A percentile compares a stretch with the other conserved stretches of the same genome.
phyloP scores from a whole-genome alignment of 2,329 filamentous ascomycete genomes.

The Fusarium coicis region DNA sequence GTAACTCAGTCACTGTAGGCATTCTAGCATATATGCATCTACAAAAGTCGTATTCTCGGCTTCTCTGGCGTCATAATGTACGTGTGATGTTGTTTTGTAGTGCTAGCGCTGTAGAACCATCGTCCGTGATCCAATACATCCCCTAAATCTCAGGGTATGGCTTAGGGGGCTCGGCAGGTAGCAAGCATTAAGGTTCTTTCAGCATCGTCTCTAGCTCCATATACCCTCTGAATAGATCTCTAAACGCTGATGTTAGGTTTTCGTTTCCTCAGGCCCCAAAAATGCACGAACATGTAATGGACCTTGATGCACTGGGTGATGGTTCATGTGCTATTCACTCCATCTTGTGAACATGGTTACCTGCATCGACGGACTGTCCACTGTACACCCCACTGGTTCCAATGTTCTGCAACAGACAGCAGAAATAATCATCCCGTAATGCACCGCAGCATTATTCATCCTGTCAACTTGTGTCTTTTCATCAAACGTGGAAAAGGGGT shows the following conservation, averaged over 20 bases:
- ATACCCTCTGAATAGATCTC: not conserved
- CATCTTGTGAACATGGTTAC: not conserved
- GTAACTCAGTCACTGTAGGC: not conserved
- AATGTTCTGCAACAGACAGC: not conserved
- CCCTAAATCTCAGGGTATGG: slow-evolving; percentile 1
- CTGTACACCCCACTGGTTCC: not conserved
- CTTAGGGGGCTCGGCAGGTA: not conserved
- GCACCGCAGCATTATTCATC: too few relatives aligned
- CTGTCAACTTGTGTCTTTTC: not conserved
- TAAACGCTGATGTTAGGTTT: not conserved
- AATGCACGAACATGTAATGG: not conserved
- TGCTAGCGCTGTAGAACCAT: not conserved
- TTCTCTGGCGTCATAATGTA: not conserved
- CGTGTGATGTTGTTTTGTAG: not conserved
- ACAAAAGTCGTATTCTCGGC: too few relatives aligned
- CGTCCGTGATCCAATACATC: not conserved
- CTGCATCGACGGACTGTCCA: not conserved
- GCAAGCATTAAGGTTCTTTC: slow-evolving; percentile 2
- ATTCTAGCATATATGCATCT: too few relatives aligned
- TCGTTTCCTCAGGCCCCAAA: too few relatives aligned
- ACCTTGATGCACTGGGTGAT: not conserved
- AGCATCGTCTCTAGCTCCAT: not conserved
- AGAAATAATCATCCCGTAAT: not conserved
- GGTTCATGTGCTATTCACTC: not conserved
- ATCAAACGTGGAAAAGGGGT: not conserved